These are phyloP conservation scores for Myxozyma neotropica DNA, from an alignment of 805 yeast genomes.

Conservation along the genomic window DNA sequence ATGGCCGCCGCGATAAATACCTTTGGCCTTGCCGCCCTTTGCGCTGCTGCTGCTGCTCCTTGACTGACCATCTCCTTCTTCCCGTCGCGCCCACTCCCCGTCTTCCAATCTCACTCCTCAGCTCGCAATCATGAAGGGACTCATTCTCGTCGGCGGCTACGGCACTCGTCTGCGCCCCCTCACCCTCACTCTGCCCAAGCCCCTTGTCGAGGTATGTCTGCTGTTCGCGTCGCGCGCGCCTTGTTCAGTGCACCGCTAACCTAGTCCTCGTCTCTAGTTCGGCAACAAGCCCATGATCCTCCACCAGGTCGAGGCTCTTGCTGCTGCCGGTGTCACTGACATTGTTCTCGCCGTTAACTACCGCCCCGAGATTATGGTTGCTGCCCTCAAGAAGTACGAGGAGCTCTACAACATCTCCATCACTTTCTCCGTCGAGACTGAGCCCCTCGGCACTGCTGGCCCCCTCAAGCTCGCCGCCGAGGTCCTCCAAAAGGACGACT, in stretches of 20 bases:
- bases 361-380: conserved; percentile 99
- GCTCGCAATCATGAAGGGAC: conserved; percentile 38
- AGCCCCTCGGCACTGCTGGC: conserved; percentile 99
- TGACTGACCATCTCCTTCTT: conserved; percentile 7
- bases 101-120: background rate
- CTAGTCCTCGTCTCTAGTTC: conserved; percentile 50
- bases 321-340: conserved; percentile 98
- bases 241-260: background rate
- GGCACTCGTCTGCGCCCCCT: conserved; percentile 99
- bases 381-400: conserved; percentile 91
- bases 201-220: conserved; percentile 37
- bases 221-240: conserved; percentile 1
- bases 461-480: conserved; percentile 97
- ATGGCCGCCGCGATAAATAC: conserved; percentile 3
- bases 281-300: conserved; percentile 99
- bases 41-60: background rate
- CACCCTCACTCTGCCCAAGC: conserved; percentile 42
- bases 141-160: conserved; percentile 98
- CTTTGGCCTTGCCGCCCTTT: background rate
- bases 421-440: conserved; percentile 98
- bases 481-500: conserved; percentile 87
- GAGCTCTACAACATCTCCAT: conserved; percentile 89
- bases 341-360: conserved; percentile 98
- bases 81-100: background rate
- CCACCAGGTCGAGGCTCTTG: conserved; percentile 97